phyloP scores from a whole-genome alignment of 1,284 basidiomycete species.

The Trametes polyzona region DNA sequence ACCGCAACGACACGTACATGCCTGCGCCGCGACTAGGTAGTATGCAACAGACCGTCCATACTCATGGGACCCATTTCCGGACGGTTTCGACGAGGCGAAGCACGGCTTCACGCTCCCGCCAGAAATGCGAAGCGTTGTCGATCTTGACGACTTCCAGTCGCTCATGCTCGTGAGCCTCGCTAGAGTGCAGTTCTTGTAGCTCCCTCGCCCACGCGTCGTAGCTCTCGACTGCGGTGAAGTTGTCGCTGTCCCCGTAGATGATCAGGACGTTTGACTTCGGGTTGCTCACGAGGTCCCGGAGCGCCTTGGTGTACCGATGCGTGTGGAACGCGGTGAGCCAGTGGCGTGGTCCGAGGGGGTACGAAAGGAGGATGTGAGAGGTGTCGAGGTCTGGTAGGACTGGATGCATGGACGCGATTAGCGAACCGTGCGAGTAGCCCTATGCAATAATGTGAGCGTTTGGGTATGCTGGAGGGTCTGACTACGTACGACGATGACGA shows the following conservation, averaged over 20 bases:
- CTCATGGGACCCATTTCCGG: constrained; percentile 27
- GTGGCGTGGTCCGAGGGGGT: constrained; percentile 70
- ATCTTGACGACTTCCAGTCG: constrained; percentile 38
- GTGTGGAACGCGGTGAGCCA: constrained; percentile 73
- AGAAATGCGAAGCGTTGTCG: constrained; percentile 52
- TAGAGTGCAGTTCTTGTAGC: constrained; percentile 36
- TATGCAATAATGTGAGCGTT: constrained; percentile 31
- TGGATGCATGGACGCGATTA: constrained; percentile 69
- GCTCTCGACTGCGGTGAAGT: constrained; percentile 63
- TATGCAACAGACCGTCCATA: no score
- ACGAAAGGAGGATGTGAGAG: constrained; percentile 74
- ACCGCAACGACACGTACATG: no score
- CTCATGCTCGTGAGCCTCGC: constrained; percentile 17
- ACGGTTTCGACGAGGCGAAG: constrained; percentile 19
- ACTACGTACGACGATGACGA: constrained; percentile 53
- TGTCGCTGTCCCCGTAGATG: constrained; percentile 70
- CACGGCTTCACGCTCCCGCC: constrained; percentile 34
- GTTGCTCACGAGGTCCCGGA: constrained; percentile 53
- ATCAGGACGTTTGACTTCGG: constrained; percentile 57
- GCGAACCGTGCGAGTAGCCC: constrained; percentile 83
- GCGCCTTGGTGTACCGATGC: constrained; percentile 50
- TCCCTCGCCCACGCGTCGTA: constrained; percentile 60
- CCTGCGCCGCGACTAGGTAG: no score
- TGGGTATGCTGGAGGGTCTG: constrained; percentile 26
- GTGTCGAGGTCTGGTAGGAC: constrained; percentile 52